phyloP scores from a whole-genome alignment of 2,329 filamentous ascomycete species.

The Cladosporium colombiae region DNA sequence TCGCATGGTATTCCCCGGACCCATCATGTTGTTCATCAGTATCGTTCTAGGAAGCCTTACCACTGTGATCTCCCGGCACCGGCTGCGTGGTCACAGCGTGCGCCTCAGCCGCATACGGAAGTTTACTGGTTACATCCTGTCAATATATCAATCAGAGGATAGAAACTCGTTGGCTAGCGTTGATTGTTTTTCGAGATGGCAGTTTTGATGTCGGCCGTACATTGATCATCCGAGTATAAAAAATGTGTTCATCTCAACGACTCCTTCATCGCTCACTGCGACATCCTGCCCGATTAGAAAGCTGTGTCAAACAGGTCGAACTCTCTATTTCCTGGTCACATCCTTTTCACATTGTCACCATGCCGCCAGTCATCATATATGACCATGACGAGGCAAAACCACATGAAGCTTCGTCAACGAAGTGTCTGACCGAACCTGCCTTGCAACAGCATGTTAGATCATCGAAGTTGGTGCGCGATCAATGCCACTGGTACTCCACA shows the following conservation, averaged over 20 bases:
- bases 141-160: not conserved
- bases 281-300: not conserved
- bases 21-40: not conserved
- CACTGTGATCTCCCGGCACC: not conserved
- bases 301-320: not conserved
- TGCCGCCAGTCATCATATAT: not conserved
- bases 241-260: not conserved
- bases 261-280: not conserved
- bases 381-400: no score
- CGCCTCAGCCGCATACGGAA: not conserved
- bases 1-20: no score
- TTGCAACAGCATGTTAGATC: not conserved
- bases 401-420: not conserved
- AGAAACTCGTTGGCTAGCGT: not conserved
- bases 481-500: no score
- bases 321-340: not conserved
- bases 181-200: not conserved
- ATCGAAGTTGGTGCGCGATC: not conserved
- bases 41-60: no score
- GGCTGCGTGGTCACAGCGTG: not conserved
- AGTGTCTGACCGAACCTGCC: not conserved
- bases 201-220: not conserved
- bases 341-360: not conserved
- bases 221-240: not conserved
- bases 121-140: not conserved